Base-by-base conservation (phyloP, 768 basidiomycete genomes). In the Infundibulicybe gibba region DNA sequence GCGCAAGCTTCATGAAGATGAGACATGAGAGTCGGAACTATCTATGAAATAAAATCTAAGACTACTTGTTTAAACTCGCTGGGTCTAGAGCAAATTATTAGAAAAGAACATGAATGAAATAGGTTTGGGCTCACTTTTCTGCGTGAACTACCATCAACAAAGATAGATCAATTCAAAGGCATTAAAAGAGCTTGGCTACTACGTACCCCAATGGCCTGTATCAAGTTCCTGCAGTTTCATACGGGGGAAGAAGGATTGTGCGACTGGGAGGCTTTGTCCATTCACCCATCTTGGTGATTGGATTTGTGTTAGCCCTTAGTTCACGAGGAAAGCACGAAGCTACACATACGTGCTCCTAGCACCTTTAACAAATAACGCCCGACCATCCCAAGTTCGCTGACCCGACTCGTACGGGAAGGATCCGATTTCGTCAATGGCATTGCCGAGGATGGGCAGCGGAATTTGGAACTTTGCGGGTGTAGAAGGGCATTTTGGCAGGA, bases 151-250 rank as follows among this genome's bases (percentile, higher is more conserved):
- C 17, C n/a, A 10, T n/a, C 20, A 38, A 40, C 33, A 3, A 5
- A 47, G 43, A 15, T 9, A 30, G 12, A 16, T 43, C 8, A 31
- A 32, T 32, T 3, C 33, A 32, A 19, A 33, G 9, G 10, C 5
- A 8, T 8, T 21, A 45, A 35, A 21, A 20, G 39, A 25, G 45
- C 39, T 40, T 41, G 14, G 32, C n/a, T n/a, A 21, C 9, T 14
- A 43, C 84, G 47, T 58, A 88, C 87, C 85, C 92, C 92, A 94
- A 64, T 94, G 92, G 1, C 83, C 80, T 0, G 90, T 68, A 45
- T 89, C 80, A 12, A 94, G 64, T 20, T 62, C 72, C 53, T 81
- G 75, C 5, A 92, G 58, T n/a, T 54, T 55, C 72, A 80, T 77
- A 33, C 72, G 68, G 0, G 91, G 90, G 67, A 94, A 94, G 60